Percentiles rank a stretch among this genome's conserved stretches.
These are phyloP conservation scores for Cairneyella variabilis DNA, from an alignment of 495 filamentous ascomycete species.

Conservation along the genomic window DNA sequence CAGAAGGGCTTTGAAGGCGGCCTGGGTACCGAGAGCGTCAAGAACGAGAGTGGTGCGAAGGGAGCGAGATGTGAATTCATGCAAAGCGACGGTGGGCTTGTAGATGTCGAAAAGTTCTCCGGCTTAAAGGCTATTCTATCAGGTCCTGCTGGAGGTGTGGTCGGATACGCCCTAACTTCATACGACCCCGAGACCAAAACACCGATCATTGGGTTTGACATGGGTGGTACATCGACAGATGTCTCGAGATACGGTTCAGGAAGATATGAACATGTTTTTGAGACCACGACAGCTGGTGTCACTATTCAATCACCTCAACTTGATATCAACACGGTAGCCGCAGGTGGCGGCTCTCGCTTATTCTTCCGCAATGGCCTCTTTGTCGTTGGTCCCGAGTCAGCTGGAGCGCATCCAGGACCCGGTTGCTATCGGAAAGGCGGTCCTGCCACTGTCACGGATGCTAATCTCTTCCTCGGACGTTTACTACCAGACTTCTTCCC, in stretches of 20 bases:
- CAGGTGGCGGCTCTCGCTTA: conserved; percentile 85
- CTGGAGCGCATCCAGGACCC: conserved; percentile 88
- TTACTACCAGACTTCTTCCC: conserved; percentile 94
- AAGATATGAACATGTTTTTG: conserved; percentile 93
- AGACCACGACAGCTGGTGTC: conserved; percentile 93
- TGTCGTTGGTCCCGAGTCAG: conserved; percentile 93
- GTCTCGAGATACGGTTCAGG: conserved; percentile 87
- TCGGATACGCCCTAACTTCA: conserved; percentile 85
- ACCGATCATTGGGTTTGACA: conserved; percentile 95
- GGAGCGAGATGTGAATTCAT: conserved; percentile 77
- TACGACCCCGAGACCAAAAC: conserved; percentile 74
- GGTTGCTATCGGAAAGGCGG: conserved; percentile 95
- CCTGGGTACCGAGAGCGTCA: conserved; percentile 63
- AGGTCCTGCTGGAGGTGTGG: conserved; percentile 78
- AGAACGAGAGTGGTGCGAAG: conserved; percentile 47
- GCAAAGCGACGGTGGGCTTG: conserved; percentile 79
- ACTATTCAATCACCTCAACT: conserved; percentile 93
- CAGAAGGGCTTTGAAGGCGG: conserved; percentile 70
- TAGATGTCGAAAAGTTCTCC: conserved; percentile 71
- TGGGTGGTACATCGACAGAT: conserved; percentile 94
- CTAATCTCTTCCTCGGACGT: conserved; percentile 85
- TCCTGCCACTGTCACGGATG: conserved; percentile 89
- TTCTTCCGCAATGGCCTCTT: conserved; percentile 92
- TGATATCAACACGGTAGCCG: conserved; percentile 97
- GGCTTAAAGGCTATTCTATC: conserved; percentile 75